Evolutionary conservation across 768 basidiomycete species (phyloP).

Genomic region (Hypholoma sublateritium): DNA sequence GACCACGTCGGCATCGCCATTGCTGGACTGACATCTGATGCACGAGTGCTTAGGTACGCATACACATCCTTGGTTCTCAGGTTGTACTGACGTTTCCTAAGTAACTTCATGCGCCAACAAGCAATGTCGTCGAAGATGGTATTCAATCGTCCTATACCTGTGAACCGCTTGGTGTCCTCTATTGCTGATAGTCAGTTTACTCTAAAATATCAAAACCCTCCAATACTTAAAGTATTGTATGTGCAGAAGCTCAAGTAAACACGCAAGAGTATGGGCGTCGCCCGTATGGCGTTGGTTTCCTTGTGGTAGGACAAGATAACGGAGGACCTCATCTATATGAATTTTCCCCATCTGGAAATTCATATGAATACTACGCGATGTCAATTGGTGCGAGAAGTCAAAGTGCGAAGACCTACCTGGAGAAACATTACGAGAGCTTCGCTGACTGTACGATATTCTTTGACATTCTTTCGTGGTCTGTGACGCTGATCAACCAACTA

Average conservation of each 20-base stretch:
- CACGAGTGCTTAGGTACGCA: constrained; percentile 88
- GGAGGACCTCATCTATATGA: constrained; percentile 98
- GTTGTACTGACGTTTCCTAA: constrained; percentile 26
- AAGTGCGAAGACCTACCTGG: constrained; percentile 97
- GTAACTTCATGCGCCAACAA: constrained; percentile 99
- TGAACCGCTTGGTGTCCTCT: constrained; percentile 87
- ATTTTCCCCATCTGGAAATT: constrained; percentile 96
- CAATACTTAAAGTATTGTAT: not conserved
- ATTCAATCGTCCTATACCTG: constrained; percentile 93
- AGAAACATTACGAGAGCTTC: constrained; percentile 90
- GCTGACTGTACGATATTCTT: constrained; percentile 63
- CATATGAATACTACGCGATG: constrained; percentile 98
- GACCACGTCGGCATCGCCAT: constrained; percentile 99
- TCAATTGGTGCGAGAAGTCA: constrained; percentile 98
- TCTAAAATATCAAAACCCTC: not conserved
- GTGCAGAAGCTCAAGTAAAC: constrained; percentile 93
- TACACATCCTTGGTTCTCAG: not conserved
- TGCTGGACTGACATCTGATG: constrained; percentile 97
- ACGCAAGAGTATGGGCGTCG: constrained; percentile 97
- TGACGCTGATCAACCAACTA: not conserved
- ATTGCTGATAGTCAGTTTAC: constrained; percentile 88
- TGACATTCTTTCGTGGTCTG: not conserved
- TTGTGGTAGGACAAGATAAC: constrained; percentile 94
- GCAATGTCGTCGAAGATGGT: constrained; percentile 95
- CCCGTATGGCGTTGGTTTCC: constrained; percentile 98